Conservation (phyloP, 2,329 filamentous ascomycete genomes). For the Talaromyces sp. region DNA sequence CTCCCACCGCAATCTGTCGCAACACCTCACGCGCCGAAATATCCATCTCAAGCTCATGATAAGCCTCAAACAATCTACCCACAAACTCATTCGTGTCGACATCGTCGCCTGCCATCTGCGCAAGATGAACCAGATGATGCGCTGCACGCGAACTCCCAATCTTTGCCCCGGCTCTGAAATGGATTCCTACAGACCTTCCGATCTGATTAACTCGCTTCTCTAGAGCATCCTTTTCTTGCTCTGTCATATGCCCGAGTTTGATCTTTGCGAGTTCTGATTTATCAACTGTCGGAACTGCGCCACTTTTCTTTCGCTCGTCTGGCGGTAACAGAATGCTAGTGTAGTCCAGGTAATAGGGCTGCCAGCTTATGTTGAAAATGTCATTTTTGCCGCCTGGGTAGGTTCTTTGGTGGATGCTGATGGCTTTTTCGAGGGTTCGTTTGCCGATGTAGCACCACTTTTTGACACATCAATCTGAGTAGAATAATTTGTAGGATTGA, state of each 20-base stretch:
- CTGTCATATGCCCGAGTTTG: not conserved
- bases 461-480: too few species aligned
- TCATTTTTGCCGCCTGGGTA: too few species aligned
- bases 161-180: slow-evolving; percentile 35
- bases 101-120: slow-evolving; percentile 17
- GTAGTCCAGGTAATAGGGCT: too few species aligned
- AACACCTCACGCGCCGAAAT: slow-evolving; percentile 29
- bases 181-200: slow-evolving; percentile 35
- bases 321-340: too few species aligned
- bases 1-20: slow-evolving; percentile 25
- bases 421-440: too few species aligned
- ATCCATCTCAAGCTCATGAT: slow-evolving; percentile 35
- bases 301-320: not conserved
- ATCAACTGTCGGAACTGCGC: slow-evolving; percentile 25
- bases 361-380: too few species aligned
- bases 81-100: slow-evolving; percentile 25
- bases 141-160: slow-evolving; percentile 38
- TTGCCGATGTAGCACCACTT: too few species aligned
- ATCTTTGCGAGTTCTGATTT: slow-evolving; percentile 2
- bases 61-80: slow-evolving; percentile 20
- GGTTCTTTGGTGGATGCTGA: too few species aligned
- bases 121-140: slow-evolving; percentile 36
- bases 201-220: slow-evolving; percentile 23
- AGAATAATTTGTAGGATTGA: too few species aligned
- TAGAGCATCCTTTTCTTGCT: not conserved